Base-by-base conservation (phyloP, 129 eudicot species). In the Centaurea solstitialis region DNA sequence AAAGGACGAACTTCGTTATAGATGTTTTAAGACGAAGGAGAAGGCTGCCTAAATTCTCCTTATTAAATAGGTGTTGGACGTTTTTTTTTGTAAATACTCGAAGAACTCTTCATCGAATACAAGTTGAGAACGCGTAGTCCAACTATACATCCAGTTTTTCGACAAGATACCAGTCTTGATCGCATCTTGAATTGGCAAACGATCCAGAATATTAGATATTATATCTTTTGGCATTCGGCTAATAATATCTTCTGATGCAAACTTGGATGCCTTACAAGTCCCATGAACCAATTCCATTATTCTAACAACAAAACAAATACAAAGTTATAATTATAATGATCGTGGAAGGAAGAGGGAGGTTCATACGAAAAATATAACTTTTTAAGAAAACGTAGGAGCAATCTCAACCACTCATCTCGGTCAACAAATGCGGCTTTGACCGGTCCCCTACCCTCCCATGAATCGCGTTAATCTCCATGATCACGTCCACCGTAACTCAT, bases 1-100 rank as follows among this genome's bases (percentile, higher is more conserved):
- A 68, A 5, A 77, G 35, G 81, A 24, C 81, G n/a, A 68, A 78
- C 81, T 68, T 78, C 68, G 65, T 77, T 23, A 66, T 39, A 61
- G 22, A 15, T 17, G 72, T 59, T 62, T 38, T 38, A 64, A 76
- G 21, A 38, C 37, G 57, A 62, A 76, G 78, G 13, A 64, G 62
- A 22, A 35, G 18, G 15, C 72, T 35, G 13, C 59, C 39, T 76
- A 76, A 22, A 40, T 17, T 76, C 39, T 24, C 24, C 62, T 21
- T 11, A 9, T 5, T 10, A 76, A 10, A 62, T 2, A 11, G 9
- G 6, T 62, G 4, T 24, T 5, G 33, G 4, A 8, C 43, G 6
- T 15, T 5, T 7, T 22, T 12, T 21, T 9, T 50, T 2, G 22
- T 22, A 77, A 23, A 40, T 4, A 26, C 30, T 26, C 2, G 30